Evolutionary conservation across 352 stramenopile genomes (phyloP), one percentile per base, ranked within the genome.

Genomic region (Phytophthora europaea): DNA sequence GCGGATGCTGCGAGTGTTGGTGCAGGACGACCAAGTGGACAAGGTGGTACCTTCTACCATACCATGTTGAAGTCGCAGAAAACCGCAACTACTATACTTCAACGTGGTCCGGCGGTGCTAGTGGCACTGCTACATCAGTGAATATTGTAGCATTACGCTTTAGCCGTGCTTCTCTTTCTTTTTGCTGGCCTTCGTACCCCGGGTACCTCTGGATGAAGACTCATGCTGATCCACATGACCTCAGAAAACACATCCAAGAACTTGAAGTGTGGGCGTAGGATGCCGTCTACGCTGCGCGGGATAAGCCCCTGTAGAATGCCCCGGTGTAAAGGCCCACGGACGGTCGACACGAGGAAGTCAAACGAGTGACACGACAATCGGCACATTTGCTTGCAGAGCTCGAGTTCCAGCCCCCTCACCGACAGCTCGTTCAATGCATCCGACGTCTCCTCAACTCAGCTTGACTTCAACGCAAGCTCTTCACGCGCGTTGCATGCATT

Each of bases 121-220:
- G 26, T 31, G 3, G 26, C 26, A 31, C 26, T 31, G 26, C 26
- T 31, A 31, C 26, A 31, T 31, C 26, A 31, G 26, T 31, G 26
- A 31, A 2, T 31, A 31, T 31, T 31, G 26, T 31, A 31, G 26
- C 26, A 31, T 31, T 31, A 31, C 26, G 26, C 26, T 31, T 31
- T 31, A 31, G 26, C 3, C 26, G 26, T 31, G 26, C 26, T 31
- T 31, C 26, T 31, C 26, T 31, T 31, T 31, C 26, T 31, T 31
- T 3, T 31, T 31, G 26, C 26, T 4, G 26, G 26, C 26, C 26
- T 31, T 31, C 26, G 26, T 1, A n/a, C n/a, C n/a, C n/a, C n/a
- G n/a, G n/a, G n/a, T 45, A 47, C 22, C n/a, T 20, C 43, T 54
- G 23, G 33, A 64, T 55, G 57, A 45, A 45, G 10, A 31, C 26